Evolutionary conservation across 345 rosid genomes (phyloP), one percentile per base, ranked within the genome.

Genomic region (Litchi chinensis): DNA sequence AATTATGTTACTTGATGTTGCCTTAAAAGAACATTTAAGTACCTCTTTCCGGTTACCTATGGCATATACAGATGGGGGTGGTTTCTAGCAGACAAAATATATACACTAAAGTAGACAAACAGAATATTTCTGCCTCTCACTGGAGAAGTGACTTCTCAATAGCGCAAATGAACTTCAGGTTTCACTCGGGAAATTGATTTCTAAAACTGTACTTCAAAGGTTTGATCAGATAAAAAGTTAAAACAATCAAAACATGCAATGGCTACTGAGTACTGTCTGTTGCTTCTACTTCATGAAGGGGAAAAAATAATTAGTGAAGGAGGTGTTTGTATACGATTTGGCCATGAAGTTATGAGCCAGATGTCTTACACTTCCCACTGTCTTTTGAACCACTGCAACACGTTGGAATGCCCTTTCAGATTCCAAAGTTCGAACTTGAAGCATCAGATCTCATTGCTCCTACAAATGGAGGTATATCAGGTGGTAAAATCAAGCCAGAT

Each of bases 401-500:
- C 99, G 98, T 85, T 92, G 91, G 82, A 95, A 93, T 73, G 97
- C 93, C 82, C 97, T 88, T 87, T 95, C 96, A 68, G 99, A 87
- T 84, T 95, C 99, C 62, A 95, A 72, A 8, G 99, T 82, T 79
- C 99, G 88, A 68, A 95, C 99, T 68, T 96, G 86, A 75, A 95
- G 96, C 90, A 93, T 95, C 83, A 95, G 79, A 87, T 95, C 99
- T 75, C 99, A 98, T 92, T 93, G 97, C 86, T 95, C 99, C 99
- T 93, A 86, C 60, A 83, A 66, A 74, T 63, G 66, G 50, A 72
- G 37, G 54, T 52, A 52, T 65, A 68, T 32, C 56, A 48, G 62
- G 48, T 37, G 26, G 28, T 24, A 39, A 50, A 67, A 18, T 16
- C 43, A 41, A 21, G 52, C 32, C 50, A 41, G 44, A n/a, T 63